Evolutionary conservation across 2,329 filamentous ascomycete genomes (phyloP).

Genomic region (Microdochium nivale): DNA sequence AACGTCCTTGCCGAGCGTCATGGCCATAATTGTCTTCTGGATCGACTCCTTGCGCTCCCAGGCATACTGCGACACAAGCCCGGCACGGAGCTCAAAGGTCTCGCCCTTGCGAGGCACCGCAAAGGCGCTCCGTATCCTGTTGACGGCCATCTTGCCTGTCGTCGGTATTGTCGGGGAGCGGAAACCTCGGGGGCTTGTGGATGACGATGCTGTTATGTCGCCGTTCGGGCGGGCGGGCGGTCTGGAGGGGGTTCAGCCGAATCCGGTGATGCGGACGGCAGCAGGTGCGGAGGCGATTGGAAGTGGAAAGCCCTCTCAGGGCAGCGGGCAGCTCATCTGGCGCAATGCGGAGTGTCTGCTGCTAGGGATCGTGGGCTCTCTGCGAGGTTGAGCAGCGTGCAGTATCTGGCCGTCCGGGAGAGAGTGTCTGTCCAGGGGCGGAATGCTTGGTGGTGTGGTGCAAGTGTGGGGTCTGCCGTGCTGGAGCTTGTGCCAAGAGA

Average conservation of each 20-base stretch:
- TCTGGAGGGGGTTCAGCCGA: neutral
- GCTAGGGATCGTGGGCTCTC: neutral
- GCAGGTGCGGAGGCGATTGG: neutral
- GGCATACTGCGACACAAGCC: constrained; percentile 96
- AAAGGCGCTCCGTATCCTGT: constrained; percentile 90
- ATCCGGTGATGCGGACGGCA: neutral
- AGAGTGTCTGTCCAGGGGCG: neutral
- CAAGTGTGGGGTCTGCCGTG: neutral
- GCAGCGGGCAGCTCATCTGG: neutral
- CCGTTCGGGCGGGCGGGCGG: neutral
- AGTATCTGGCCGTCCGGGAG: neutral
- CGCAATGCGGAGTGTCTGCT: neutral
- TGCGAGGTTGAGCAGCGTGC: neutral
- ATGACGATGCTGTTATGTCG: neutral
- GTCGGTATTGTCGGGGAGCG: constrained; percentile 3
- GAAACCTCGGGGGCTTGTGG: neutral
- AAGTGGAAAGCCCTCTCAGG: neutral
- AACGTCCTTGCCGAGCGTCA: constrained; percentile 98
- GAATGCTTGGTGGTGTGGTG: neutral
- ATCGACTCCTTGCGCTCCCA: constrained; percentile 99
- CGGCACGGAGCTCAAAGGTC: constrained; percentile 93
- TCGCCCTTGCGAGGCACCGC: constrained; percentile 91
- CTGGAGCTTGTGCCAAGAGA: too few relatives aligned
- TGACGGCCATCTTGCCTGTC: constrained; percentile 70
- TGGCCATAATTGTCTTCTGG: constrained; percentile 99